Percentiles rank a stretch among this genome's conserved stretches.
Evolutionary conservation across 768 basidiomycete species (phyloP).

Genomic region (Panellus pusillus): DNA sequence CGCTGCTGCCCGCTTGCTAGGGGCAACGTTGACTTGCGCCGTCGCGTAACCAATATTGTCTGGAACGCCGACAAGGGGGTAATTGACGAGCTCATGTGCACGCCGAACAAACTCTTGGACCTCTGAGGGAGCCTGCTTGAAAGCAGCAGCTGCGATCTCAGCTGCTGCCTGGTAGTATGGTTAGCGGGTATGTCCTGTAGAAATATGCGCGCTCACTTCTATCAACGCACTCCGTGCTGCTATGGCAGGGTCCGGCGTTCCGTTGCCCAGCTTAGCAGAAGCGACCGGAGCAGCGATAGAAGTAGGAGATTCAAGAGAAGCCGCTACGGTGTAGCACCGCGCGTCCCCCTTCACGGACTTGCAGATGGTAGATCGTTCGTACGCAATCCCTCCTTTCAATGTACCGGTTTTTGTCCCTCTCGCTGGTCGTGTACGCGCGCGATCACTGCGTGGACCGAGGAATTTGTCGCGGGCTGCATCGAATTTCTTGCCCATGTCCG

Average conservation of each 20-base stretch:
- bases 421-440: background rate
- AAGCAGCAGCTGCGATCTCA: background rate
- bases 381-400: slow-evolving; percentile 8
- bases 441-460: background rate
- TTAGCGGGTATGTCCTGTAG: background rate
- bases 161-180: background rate
- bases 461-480: background rate
- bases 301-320: slow-evolving; percentile 3
- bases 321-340: background rate
- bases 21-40: background rate
- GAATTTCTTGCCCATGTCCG: background rate
- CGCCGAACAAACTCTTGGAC: background rate
- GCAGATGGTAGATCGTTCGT: background rate
- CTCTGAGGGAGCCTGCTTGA: background rate
- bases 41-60: slow-evolving; percentile 6
- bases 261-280: background rate
- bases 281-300: background rate
- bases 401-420: background rate
- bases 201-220: background rate
- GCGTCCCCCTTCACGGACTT: background rate
- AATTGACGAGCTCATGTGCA: background rate
- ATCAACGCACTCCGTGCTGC: background rate
- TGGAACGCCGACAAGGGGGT: background rate
- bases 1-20: background rate
- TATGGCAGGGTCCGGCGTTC: background rate